Evolutionary conservation across 106 monocot species (phyloP).

Genomic region (Dendrobium nobile): DNA sequence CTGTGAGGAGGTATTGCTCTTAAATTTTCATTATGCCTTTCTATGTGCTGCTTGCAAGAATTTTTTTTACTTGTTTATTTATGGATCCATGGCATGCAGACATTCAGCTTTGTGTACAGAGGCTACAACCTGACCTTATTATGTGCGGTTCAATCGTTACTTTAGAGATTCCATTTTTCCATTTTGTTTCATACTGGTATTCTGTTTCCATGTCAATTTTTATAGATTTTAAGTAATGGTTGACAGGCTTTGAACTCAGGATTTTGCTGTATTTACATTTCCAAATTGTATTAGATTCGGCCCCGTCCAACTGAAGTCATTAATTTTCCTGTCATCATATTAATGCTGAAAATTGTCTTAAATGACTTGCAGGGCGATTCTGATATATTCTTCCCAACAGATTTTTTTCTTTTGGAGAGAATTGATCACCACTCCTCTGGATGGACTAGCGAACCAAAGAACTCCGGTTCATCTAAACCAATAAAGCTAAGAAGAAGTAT

Average conservation of each 20-base stretch:
- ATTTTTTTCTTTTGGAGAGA: conserved; percentile 78
- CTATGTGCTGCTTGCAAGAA: background rate
- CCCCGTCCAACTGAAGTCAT: no score
- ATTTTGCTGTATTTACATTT: background rate
- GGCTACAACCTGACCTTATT: no score
- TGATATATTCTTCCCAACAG: conserved; percentile 98
- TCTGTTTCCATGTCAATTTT: background rate
- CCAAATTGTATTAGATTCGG: background rate
- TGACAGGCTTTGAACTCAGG: background rate
- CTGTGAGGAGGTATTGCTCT: no score
- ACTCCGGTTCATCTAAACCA: conserved; percentile 36
- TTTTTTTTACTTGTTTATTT: background rate
- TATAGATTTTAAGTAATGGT: background rate
- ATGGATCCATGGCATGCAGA: no score
- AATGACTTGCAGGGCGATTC: conserved; percentile 62
- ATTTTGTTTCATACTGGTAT: no score
- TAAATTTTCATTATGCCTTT: background rate
- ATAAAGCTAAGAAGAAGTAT: conserved; percentile 70
- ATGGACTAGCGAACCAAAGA: conserved; percentile 29
- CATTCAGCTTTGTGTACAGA: no score
- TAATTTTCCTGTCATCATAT: no score
- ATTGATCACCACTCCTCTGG: conserved; percentile 87
- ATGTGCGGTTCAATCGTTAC: no score
- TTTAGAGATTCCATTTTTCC: no score
- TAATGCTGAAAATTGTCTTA: background rate